Base-by-base conservation (phyloP, 140 eudicot species). In the Senecio squalidus region DNA sequence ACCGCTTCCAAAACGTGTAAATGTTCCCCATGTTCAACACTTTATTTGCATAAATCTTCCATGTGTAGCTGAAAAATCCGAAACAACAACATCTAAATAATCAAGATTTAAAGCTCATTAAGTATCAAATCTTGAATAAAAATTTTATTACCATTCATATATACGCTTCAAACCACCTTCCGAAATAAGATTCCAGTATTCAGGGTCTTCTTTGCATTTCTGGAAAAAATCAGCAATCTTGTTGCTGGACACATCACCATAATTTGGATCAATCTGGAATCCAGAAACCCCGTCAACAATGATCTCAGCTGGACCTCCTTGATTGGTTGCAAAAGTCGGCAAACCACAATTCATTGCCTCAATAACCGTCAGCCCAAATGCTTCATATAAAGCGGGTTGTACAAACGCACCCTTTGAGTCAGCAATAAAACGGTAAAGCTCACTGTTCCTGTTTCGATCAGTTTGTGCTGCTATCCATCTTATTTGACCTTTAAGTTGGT, bases 401-500 rank as follows among this genome's bases (percentile, higher is more conserved):
- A 87, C 95, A 46, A 92, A 92, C 15, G 92, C 95, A 17, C 98
- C 98, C 70, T 74, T 84, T 54, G 96, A 71, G 66, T 92, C 98
- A 20, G 98, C 96, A 60, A 92, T 87, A 52, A 60, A 54, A 3
- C 98, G 84, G 62, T 92, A 92, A 20, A 92, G 79, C 67, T 92
- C 98, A 39, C 95, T 80, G 67, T 92, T 92, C 14, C 96, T 67
- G 68, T 74, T 60, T 58, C 79, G 66, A 61, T 92, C 95, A 17
- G 96, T 92, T 45, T 92, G 98, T 41, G 98, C 98, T 6, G 95
- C 86, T 60, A 92, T 92, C 98, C 98, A 92, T 79, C 98, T 79
- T n/a, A 82, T 71, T 66, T 92, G 96, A 16, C 96, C 98, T 62
- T 79, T 87, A 29, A 92, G 86, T 58, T 87, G 84, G 74, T 87